These are phyloP conservation scores for Aspergillus chevalieri DNA, from an alignment of 2,329 filamentous ascomycete species.

Conservation along the genomic window DNA sequence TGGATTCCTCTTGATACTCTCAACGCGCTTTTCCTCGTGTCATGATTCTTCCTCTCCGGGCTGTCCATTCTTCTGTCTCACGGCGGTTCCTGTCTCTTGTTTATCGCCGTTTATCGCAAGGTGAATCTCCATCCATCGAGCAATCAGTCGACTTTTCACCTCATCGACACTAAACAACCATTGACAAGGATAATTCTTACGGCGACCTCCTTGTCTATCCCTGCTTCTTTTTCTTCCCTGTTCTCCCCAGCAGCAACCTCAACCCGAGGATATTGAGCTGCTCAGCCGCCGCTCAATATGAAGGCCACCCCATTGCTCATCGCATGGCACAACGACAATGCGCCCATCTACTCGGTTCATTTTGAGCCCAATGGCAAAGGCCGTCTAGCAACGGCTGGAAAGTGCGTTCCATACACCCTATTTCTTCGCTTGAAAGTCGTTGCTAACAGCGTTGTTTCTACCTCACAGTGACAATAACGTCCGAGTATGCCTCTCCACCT, in stretches of 20 bases:
- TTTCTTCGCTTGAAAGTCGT: background rate
- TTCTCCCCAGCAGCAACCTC: slow-evolving; percentile 1
- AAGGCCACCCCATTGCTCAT: slow-evolving; percentile 95
- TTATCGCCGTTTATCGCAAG: background rate
- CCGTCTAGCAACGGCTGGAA: slow-evolving; percentile 84
- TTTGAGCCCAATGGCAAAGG: slow-evolving; percentile 92
- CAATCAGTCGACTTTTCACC: background rate
- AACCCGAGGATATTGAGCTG: slow-evolving; percentile 22
- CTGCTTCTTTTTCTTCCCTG: background rate
- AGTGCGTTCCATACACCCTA: slow-evolving; percentile 37
- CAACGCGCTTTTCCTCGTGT: background rate
- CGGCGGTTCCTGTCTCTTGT: background rate
- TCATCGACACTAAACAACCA: background rate
- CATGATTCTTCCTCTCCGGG: background rate
- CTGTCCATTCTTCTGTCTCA: background rate
- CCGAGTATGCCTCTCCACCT: slow-evolving; percentile 54
- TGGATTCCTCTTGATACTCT: background rate
- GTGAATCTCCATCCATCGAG: background rate
- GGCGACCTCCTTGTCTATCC: slow-evolving; percentile 1
- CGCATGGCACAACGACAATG: slow-evolving; percentile 97
- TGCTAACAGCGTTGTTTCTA: slow-evolving; percentile 11
- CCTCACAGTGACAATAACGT: slow-evolving; percentile 73
- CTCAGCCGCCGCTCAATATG: slow-evolving; percentile 52
- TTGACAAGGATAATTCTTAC: background rate
- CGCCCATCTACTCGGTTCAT: slow-evolving; percentile 93